phyloP scores from a whole-genome alignment of 192 early-diverging fungal genomes.

The Entophlyctis helioformis region DNA sequence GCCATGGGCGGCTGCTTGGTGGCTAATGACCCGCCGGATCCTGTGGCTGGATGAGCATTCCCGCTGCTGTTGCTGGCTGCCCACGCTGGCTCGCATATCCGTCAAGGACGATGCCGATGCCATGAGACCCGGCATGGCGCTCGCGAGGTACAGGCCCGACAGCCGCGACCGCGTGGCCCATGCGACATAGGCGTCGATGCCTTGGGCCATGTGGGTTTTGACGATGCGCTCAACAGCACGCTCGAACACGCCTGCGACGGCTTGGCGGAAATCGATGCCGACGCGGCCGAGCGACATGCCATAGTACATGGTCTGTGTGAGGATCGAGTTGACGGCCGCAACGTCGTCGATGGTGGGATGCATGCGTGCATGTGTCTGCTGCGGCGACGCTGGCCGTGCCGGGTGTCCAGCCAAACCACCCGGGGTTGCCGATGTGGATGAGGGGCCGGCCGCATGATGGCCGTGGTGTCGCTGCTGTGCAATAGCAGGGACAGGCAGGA shows the following conservation, averaged over 20 bases:
- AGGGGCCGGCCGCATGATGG: too few species aligned
- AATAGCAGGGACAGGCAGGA: too few species aligned
- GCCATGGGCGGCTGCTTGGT: constrained; percentile 25
- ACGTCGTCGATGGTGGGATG: constrained; percentile 50
- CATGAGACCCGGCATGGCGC: neutral
- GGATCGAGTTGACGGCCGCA: constrained; percentile 17
- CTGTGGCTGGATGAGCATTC: neutral
- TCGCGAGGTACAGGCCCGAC: neutral
- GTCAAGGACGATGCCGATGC: constrained; percentile 5
- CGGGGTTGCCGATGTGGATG: too few species aligned
- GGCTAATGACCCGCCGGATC: neutral
- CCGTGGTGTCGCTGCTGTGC: too few species aligned
- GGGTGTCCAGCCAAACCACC: too few species aligned
- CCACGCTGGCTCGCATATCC: neutral
- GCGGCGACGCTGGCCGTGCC: too few species aligned
- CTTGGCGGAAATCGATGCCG: constrained; percentile 61
- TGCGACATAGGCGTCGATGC: constrained; percentile 31
- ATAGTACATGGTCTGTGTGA: constrained; percentile 71
- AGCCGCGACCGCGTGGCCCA: constrained; percentile 7
- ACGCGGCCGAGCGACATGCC: constrained; percentile 67
- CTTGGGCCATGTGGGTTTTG: constrained; percentile 27
- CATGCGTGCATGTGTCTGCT: too few species aligned
- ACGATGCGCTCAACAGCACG: constrained; percentile 44
- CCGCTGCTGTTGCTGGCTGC: neutral
- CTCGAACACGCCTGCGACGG: constrained; percentile 50